A percentile compares a stretch with the other conserved stretches of the same genome.
phyloP scores from a whole-genome alignment of 2,329 filamentous ascomycete species.

The Microsporum canis region DNA sequence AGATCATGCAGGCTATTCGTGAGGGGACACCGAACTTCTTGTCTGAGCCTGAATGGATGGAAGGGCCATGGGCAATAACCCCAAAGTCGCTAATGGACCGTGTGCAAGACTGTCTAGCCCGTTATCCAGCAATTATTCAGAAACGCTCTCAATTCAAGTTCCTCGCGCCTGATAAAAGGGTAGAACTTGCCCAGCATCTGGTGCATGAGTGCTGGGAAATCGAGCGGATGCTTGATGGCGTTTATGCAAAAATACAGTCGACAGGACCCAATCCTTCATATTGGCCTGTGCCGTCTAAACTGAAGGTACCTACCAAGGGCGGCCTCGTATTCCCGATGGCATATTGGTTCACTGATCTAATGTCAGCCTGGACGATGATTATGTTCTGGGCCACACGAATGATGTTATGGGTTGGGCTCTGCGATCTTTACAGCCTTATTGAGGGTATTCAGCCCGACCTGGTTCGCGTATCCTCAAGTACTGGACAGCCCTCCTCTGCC shows the following conservation, averaged over 20 bases:
- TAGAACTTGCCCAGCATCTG: conserved; percentile 14
- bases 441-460: conserved; percentile 10
- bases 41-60: conserved; percentile 22
- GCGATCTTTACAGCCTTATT: conserved; percentile 22
- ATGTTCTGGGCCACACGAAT: conserved; percentile 25
- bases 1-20: conserved; percentile 24
- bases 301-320: neutral
- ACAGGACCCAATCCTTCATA: conserved; percentile 19
- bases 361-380: conserved; percentile 21
- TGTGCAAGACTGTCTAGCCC: conserved; percentile 24
- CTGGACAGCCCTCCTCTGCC: neutral
- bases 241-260: conserved; percentile 20
- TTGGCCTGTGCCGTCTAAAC: conserved; percentile 21
- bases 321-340: conserved; percentile 21
- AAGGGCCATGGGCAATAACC: conserved; percentile 20
- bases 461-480: neutral
- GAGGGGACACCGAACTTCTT: conserved; percentile 20
- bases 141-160: conserved; percentile 11
- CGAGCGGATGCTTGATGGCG: conserved; percentile 18
- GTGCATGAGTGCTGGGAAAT: conserved; percentile 21
- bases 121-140: conserved; percentile 19
- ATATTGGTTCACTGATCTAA: conserved; percentile 22
- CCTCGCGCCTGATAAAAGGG: conserved; percentile 12
- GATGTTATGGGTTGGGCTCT: conserved; percentile 27
- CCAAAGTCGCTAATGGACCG: conserved; percentile 20